Evolutionary conservation across 2,329 filamentous ascomycete genomes (phyloP), one percentile per base, ranked within the genome.

Genomic region (Fusarium protoensiforme): DNA sequence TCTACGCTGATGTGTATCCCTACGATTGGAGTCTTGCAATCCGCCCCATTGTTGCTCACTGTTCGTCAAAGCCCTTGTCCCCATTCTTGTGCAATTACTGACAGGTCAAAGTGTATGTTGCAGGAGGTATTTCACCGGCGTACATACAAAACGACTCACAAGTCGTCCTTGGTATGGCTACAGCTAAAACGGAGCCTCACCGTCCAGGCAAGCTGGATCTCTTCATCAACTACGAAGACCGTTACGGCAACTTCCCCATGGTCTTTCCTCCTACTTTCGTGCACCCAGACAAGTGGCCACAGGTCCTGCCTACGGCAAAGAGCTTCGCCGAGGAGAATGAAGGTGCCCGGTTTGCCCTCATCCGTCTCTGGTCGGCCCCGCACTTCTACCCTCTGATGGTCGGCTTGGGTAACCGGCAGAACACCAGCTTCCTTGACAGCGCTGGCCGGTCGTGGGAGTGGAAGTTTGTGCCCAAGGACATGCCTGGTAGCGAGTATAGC

Each of bases 381-480:
- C 78, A 80, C 59, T 80, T 73, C 54, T 80, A 80, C 56, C 78
- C 78, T 3, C 66, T 77, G 22, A 79, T 80, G 78, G 61, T 79
- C 0, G 75, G 78, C 0, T 36, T 54, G 11, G 27, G 29, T 1
- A 78, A 74, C 46, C 72, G 78, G 0, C 68, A 67, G 29, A 39
- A 39, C 16, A 74, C 58, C 9, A 76, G 71, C 31, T 80, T 80
- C 59, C 68, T 79, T 5, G 78, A 80, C 10, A 77, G 77, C 36
- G 56, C 63, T 3, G 72, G 73, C 4, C 73, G 77, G 0, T 61
- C 75, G 2, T 80, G 77, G 78, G 69, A 75, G 35, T 80, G 74
- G 69, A 78, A 74, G 31, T 80, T 80, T 65, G 64, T 79, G 14
- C 76, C 77, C 0, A 80, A 79, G 48, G 78, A 80, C 27, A 75